Percentiles rank a stretch among this genome's conserved stretches.
These are phyloP conservation scores for Coemansia sp. DNA, from an alignment of 192 early-diverging fungal species.

Conservation along the genomic window DNA sequence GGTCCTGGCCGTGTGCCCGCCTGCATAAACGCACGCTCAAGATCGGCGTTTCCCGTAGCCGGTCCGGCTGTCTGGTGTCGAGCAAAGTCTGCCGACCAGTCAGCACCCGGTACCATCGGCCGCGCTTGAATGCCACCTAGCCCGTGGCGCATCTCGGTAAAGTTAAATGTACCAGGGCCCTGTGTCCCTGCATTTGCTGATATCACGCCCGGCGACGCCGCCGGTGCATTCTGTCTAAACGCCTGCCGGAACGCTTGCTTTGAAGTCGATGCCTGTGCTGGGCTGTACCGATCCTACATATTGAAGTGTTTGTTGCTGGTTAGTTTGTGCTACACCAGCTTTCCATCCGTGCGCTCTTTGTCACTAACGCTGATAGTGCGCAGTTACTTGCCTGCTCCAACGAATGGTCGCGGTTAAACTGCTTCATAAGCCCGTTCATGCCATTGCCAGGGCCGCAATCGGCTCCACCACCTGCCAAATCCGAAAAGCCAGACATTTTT, in stretches of 20 bases:
- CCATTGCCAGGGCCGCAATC: slow-evolving; percentile 80
- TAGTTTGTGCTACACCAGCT: slow-evolving; percentile 4
- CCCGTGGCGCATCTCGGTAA: slow-evolving; percentile 70
- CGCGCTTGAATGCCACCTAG: slow-evolving; percentile 57
- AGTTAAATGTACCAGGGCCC: slow-evolving; percentile 58
- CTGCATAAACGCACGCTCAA: slow-evolving; percentile 47
- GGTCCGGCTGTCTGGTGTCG: slow-evolving; percentile 50
- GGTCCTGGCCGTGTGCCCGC: slow-evolving; percentile 2
- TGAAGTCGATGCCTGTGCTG: slow-evolving; percentile 41
- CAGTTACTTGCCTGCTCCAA: slow-evolving; percentile 69
- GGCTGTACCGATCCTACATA: slow-evolving; percentile 42
- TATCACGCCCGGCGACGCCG: slow-evolving; percentile 18
- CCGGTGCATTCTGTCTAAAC: slow-evolving; percentile 34
- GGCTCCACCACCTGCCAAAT: slow-evolving; percentile 62
- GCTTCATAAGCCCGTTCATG: slow-evolving; percentile 75
- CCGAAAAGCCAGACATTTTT: slow-evolving; percentile 59
- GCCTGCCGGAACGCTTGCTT: slow-evolving; percentile 46
- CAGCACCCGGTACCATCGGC: slow-evolving; percentile 25
- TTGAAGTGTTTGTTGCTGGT: background rate
- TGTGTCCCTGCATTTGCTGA: slow-evolving; percentile 22
- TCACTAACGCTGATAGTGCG: background rate
- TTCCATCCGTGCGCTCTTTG: background rate
- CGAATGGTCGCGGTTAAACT: slow-evolving; percentile 72
- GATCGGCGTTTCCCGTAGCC: slow-evolving; percentile 33
- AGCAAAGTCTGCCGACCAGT: slow-evolving; percentile 76